These are phyloP conservation scores for Aspergillus persii DNA, from an alignment of 2,329 filamentous ascomycete species.

Conservation along the genomic window DNA sequence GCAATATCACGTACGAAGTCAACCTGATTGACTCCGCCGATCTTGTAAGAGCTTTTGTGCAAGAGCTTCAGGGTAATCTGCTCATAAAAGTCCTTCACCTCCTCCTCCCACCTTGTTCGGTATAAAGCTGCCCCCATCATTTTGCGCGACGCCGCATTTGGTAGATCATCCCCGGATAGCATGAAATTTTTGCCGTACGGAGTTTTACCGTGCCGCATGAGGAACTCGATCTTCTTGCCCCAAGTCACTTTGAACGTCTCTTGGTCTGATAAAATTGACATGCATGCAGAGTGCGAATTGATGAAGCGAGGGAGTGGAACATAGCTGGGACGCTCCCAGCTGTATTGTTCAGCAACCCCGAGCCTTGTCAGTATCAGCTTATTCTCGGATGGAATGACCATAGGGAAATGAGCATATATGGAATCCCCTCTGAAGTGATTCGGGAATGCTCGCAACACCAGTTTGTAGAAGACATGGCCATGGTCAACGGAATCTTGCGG, in stretches of 20 bases:
- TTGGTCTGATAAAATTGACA: constrained; percentile 43
- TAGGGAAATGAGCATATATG: constrained; percentile 51
- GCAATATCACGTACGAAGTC: constrained; percentile 52
- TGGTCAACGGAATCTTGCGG: constrained; percentile 46
- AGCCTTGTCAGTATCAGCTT: constrained; percentile 42
- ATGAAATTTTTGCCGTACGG: constrained; percentile 48
- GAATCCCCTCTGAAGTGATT: constrained; percentile 49
- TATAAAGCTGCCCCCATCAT: constrained; percentile 46
- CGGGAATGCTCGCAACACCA: constrained; percentile 52
- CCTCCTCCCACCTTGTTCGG: constrained; percentile 45
- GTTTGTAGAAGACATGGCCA: constrained; percentile 52
- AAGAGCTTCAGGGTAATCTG: constrained; percentile 47
- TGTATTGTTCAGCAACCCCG: constrained; percentile 43
- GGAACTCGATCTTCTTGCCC: constrained; percentile 45
- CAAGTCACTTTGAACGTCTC: constrained; percentile 48
- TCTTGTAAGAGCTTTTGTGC: constrained; percentile 44
- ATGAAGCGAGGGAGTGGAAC: constrained; percentile 39
- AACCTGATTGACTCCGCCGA: constrained; percentile 46
- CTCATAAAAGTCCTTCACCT: constrained; percentile 50
- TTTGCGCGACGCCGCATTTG: constrained; percentile 43
- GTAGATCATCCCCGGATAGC: constrained; percentile 45
- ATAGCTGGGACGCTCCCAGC: constrained; percentile 32
- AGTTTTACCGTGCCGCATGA: constrained; percentile 39
- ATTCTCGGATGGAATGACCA: constrained; percentile 50
- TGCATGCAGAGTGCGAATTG: constrained; percentile 46